Evolutionary conservation across 768 basidiomycete species (phyloP).

Genomic region (Bullera alba): DNA sequence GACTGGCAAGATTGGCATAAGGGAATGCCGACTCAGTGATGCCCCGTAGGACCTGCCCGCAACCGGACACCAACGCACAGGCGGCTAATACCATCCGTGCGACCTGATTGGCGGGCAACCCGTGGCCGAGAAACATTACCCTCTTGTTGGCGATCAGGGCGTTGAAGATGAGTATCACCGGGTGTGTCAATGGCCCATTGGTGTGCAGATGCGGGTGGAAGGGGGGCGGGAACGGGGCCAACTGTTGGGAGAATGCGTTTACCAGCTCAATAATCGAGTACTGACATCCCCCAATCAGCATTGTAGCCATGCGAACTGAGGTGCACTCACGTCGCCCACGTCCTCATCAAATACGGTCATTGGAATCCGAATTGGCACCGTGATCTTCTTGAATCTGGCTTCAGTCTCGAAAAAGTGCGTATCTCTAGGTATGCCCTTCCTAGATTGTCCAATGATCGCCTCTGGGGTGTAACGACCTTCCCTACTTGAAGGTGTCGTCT

Average conservation of each 20-base stretch:
- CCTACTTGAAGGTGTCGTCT: slow-evolving; percentile 7
- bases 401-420: slow-evolving; percentile 89
- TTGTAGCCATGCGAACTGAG: neutral
- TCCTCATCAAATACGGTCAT: slow-evolving; percentile 84
- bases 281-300: slow-evolving; percentile 47
- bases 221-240: slow-evolving; percentile 55
- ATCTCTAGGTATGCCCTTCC: slow-evolving; percentile 55
- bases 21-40: slow-evolving; percentile 90
- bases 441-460: slow-evolving; percentile 4
- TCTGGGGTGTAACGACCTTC: slow-evolving; percentile 17
- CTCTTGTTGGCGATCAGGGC: slow-evolving; percentile 90
- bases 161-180: slow-evolving; percentile 91
- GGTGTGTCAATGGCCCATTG: slow-evolving; percentile 80
- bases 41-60: slow-evolving; percentile 69
- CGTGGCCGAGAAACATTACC: slow-evolving; percentile 91
- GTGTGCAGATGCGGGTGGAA: slow-evolving; percentile 89
- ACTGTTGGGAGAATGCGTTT: slow-evolving; percentile 65
- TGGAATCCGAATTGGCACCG: slow-evolving; percentile 84
- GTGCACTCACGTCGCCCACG: slow-evolving; percentile 77
- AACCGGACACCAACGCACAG: slow-evolving; percentile 85
- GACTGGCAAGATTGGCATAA: slow-evolving; percentile 73
- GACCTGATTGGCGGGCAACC: slow-evolving; percentile 79
- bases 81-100: slow-evolving; percentile 88
- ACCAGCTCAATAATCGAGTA: slow-evolving; percentile 87
- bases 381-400: slow-evolving; percentile 71